These are phyloP conservation scores for Domatiomyces catenatus DNA, from an alignment of 2,329 filamentous ascomycete species.

Conservation along the genomic window DNA sequence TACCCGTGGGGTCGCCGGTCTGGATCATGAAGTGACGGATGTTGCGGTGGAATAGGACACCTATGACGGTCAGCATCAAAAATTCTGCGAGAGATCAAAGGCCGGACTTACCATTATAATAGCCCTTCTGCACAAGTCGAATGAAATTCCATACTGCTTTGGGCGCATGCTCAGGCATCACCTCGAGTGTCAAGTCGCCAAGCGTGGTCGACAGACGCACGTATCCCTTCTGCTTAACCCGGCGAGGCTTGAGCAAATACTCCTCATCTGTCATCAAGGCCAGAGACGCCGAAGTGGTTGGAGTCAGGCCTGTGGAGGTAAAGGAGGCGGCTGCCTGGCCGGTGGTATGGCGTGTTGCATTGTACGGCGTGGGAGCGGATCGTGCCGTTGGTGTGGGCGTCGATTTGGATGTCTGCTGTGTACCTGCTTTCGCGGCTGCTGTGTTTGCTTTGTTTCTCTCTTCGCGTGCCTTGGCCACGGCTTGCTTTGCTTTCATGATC, in stretches of 20 bases:
- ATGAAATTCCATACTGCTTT: constrained; percentile 97
- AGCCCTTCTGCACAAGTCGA: constrained; percentile 70
- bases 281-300: constrained; percentile 73
- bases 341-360: constrained; percentile 79
- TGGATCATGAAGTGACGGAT: constrained; percentile 97
- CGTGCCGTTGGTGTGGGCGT: constrained; percentile 13
- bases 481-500: constrained; percentile 79
- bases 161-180: constrained; percentile 81
- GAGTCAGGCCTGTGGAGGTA: constrained; percentile 85
- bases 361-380: constrained; percentile 44
- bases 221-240: constrained; percentile 81
- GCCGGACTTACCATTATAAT: constrained; percentile 45
- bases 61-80: constrained; percentile 15
- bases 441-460: constrained; percentile 39
- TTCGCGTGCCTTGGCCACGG: constrained; percentile 75
- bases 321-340: constrained; percentile 85
- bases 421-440: constrained; percentile 11
- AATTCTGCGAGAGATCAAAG: background rate
- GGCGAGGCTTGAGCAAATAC: constrained; percentile 83
- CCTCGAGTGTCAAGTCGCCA: constrained; percentile 72
- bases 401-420: constrained; percentile 2
- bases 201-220: constrained; percentile 75
- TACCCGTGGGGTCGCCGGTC: constrained; percentile 85
- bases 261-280: constrained; percentile 85
- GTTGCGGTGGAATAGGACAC: constrained; percentile 76